A percentile compares a stretch with the other conserved stretches of the same genome.
These are phyloP conservation scores for Amphibolis antarctica DNA, from an alignment of 106 monocot species.

Conservation along the genomic window DNA sequence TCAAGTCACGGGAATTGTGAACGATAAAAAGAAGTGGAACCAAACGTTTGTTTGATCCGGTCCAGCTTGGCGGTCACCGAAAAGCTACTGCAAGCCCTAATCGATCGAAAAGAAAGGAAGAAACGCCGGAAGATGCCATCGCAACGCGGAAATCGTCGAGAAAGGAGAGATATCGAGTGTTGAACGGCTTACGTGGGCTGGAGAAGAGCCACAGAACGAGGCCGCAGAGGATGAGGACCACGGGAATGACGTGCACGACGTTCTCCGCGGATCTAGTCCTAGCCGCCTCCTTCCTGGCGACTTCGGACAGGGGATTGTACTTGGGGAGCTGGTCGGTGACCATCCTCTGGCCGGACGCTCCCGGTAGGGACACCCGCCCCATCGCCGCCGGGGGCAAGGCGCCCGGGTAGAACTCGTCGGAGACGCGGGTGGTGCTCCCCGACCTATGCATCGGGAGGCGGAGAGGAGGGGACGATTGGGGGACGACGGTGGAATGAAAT, in stretches of 20 bases:
- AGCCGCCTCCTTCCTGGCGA: slow-evolving; percentile 22
- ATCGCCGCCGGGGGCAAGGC: neutral
- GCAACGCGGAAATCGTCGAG: neutral
- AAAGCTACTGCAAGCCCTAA: too few species aligned
- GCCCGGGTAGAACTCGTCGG: slow-evolving; percentile 10
- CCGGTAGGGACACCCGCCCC: neutral
- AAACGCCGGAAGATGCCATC: neutral
- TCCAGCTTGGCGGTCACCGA: too few species aligned
- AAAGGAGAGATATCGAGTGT: neutral
- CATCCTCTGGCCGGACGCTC: slow-evolving; percentile 24
- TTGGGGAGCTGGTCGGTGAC: slow-evolving; percentile 19
- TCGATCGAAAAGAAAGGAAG: neutral
- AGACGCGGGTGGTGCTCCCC: slow-evolving; percentile 3
- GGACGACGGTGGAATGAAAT: neutral
- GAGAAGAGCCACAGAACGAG: slow-evolving; percentile 36
- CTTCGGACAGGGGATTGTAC: slow-evolving; percentile 23
- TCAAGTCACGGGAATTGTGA: too few species aligned
- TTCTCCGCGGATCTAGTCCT: slow-evolving; percentile 12
- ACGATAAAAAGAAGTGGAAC: too few species aligned
- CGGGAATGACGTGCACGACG: slow-evolving; percentile 28
- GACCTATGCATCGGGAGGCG: slow-evolving; percentile 12
- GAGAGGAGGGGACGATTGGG: slow-evolving; percentile 1
- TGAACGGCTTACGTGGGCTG: slow-evolving; percentile 1
- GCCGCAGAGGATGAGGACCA: slow-evolving; percentile 27
- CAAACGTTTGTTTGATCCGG: too few species aligned